Percentiles rank a stretch among this genome's conserved stretches.
These are phyloP conservation scores for Basidiobolus meristosporus DNA, from an alignment of 371 early-diverging fungal species.

Conservation along the genomic window DNA sequence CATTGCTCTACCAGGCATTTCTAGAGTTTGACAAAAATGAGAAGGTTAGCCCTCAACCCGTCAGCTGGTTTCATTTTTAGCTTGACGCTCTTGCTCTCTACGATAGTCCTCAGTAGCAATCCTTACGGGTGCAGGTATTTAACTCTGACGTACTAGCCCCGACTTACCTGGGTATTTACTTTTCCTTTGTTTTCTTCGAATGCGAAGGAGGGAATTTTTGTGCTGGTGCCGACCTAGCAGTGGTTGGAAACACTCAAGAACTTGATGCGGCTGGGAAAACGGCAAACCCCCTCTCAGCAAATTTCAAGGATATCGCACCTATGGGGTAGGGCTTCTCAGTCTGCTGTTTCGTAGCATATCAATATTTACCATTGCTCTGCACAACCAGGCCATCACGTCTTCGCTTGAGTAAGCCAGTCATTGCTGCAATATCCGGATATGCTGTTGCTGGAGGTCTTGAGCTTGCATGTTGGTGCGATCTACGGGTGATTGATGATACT, in stretches of 20 bases:
- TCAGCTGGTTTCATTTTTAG: no score
- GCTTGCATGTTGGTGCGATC: conserved; percentile 21
- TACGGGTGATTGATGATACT: conserved; percentile 13
- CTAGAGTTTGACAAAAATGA: conserved; percentile 14
- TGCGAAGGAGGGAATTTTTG: conserved; percentile 18
- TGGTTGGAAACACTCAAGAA: conserved; percentile 9
- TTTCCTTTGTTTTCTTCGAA: neutral
- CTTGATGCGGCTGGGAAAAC: conserved; percentile 10
- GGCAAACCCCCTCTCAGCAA: conserved; percentile 10
- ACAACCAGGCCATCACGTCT: conserved; percentile 12
- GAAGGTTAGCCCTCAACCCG: conserved; percentile 1
- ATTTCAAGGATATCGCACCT: conserved; percentile 8
- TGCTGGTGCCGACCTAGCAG: conserved; percentile 15
- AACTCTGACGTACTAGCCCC: neutral
- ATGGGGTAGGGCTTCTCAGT: conserved; percentile 12
- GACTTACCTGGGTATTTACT: neutral
- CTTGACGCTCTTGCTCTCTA: neutral
- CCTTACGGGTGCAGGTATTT: conserved; percentile 14
- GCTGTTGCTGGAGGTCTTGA: conserved; percentile 20
- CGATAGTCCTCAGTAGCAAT: conserved; percentile 13
- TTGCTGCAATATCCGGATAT: conserved; percentile 17
- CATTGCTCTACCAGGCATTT: conserved; percentile 13
- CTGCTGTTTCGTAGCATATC: neutral
- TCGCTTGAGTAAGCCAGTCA: conserved; percentile 16
- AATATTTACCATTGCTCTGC: neutral